phyloP scores from a whole-genome alignment of 495 filamentous ascomycete genomes.

The Coniosporium apollinis region DNA sequence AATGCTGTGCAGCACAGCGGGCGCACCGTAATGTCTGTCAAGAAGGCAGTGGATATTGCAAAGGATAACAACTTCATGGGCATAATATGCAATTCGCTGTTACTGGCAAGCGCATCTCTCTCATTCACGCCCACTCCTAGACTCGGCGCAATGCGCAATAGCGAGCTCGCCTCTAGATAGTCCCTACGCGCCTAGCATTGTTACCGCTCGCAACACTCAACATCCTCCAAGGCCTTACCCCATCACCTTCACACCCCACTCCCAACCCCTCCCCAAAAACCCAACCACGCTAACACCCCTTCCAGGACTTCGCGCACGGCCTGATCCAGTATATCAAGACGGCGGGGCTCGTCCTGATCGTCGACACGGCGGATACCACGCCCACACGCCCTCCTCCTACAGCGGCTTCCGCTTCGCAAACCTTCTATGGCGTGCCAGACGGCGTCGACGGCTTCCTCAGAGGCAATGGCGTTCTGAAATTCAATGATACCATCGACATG shows the following conservation, averaged over 20 bases:
- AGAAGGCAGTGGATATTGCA: conserved; percentile 85
- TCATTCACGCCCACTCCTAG: not conserved
- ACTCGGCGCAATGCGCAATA: conserved; percentile 4
- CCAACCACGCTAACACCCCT: conserved; percentile 17
- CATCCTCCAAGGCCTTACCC: not conserved
- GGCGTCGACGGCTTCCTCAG: conserved; percentile 79
- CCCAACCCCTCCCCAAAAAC: no score
- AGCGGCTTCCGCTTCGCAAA: conserved; percentile 26
- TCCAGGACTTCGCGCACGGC: conserved; percentile 77
- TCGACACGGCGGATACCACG: conserved; percentile 49
- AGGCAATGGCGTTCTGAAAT: conserved; percentile 71
- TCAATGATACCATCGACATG: conserved; percentile 91
- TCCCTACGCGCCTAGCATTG: not conserved
- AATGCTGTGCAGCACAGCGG: conserved; percentile 42
- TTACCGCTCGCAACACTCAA: not conserved
- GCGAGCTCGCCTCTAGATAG: no score
- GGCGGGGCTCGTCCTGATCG: conserved; percentile 78
- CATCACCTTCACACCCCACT: no score
- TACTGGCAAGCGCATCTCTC: conserved; percentile 47
- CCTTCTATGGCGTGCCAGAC: conserved; percentile 30
- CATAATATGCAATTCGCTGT: conserved; percentile 67
- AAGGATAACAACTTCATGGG: conserved; percentile 98
- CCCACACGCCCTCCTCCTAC: not conserved
- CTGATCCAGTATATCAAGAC: conserved; percentile 86
- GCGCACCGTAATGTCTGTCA: conserved; percentile 61